Evolutionary conservation across 1,139 yeast species (phyloP).

Genomic region (Saccharomyces hybrid): DNA sequence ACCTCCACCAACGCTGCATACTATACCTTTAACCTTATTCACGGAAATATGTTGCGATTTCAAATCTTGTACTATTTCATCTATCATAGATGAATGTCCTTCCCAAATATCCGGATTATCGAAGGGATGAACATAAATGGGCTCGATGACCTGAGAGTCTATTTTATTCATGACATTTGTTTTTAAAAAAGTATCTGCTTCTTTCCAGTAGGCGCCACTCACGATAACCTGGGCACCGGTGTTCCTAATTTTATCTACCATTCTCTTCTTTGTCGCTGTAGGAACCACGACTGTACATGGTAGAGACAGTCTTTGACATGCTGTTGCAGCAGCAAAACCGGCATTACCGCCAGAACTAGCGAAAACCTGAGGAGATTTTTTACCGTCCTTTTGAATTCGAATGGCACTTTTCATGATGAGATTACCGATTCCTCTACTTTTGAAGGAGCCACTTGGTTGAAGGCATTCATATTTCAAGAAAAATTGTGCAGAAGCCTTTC

Average conservation of each 20-base stretch:
- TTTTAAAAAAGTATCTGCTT: slow-evolving; percentile 50
- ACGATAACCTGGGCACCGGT: slow-evolving; percentile 50
- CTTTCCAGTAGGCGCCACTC: slow-evolving; percentile 54
- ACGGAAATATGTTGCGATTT: slow-evolving; percentile 14
- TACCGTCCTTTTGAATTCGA: slow-evolving; percentile 12
- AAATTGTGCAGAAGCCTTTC: slow-evolving; percentile 36
- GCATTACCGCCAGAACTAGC: slow-evolving; percentile 76
- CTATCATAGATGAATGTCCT: slow-evolving; percentile 55
- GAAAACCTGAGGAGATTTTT: slow-evolving; percentile 39
- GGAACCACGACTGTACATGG: slow-evolving; percentile 66
- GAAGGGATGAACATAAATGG: slow-evolving; percentile 64
- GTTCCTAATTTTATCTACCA: slow-evolving; percentile 35
- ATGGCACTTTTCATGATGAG: slow-evolving; percentile 34
- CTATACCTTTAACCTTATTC: slow-evolving; percentile 45
- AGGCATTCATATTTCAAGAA: slow-evolving; percentile 54
- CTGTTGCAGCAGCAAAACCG: slow-evolving; percentile 65
- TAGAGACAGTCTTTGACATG: slow-evolving; percentile 40
- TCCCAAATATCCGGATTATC: slow-evolving; percentile 58
- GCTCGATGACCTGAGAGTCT: slow-evolving; percentile 28
- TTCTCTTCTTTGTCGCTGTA: slow-evolving; percentile 35
- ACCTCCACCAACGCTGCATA: slow-evolving; percentile 70
- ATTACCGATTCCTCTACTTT: slow-evolving; percentile 56
- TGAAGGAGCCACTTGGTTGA: slow-evolving; percentile 71
- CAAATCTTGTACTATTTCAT: slow-evolving; percentile 46
- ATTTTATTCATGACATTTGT: slow-evolving; percentile 33